Evolutionary conservation across 1,139 yeast species (phyloP).

Genomic region (Taphrina sp.): DNA sequence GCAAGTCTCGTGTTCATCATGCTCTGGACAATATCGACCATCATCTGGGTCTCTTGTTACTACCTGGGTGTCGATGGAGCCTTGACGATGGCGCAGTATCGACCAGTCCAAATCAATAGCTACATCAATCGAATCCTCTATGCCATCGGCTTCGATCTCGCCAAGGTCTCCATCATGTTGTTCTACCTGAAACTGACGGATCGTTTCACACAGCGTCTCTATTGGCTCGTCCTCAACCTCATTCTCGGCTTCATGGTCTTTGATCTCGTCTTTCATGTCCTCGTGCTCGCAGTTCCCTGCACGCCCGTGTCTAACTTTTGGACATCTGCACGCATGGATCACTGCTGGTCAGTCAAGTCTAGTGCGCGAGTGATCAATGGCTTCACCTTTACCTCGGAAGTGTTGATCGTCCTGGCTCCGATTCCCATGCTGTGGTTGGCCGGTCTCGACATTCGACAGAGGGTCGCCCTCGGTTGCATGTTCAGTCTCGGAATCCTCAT

Average conservation of each 20-base stretch:
- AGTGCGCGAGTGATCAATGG: constrained; percentile 16
- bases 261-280: constrained; percentile 14
- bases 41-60: constrained; percentile 17
- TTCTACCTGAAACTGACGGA: constrained; percentile 20
- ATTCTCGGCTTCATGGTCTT: constrained; percentile 14
- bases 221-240: constrained; percentile 8
- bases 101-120: constrained; percentile 1
- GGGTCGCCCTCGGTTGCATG: constrained; percentile 23
- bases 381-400: constrained; percentile 23
- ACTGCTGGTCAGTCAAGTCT: neutral
- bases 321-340: neutral
- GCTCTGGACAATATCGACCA: constrained; percentile 8
- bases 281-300: constrained; percentile 18
- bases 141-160: constrained; percentile 17
- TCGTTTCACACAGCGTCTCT: constrained; percentile 7
- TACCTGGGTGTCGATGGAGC: constrained; percentile 2
- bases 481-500: constrained; percentile 25
- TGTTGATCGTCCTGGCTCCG: constrained; percentile 22
- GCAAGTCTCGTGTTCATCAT: neutral
- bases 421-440: constrained; percentile 30
- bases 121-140: constrained; percentile 20
- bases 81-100: constrained; percentile 2
- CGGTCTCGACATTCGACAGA: constrained; percentile 11
- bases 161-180: constrained; percentile 23
- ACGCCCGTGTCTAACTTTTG: constrained; percentile 7